Conservation (phyloP, 2,329 filamentous ascomycete species). For the Alternaria arbusti region DNA sequence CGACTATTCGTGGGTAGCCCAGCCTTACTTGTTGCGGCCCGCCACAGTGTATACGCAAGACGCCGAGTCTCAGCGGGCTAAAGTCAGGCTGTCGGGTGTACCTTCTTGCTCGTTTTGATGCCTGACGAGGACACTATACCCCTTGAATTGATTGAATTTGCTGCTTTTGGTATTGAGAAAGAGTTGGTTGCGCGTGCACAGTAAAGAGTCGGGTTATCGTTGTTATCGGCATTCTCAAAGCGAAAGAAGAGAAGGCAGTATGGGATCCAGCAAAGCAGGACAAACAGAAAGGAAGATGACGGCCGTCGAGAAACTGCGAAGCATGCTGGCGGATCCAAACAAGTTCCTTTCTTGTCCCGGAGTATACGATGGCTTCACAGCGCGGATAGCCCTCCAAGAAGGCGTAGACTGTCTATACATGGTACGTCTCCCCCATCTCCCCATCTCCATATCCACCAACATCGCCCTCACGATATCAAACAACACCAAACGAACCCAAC, state of each 20-base stretch:
- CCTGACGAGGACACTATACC: background rate
- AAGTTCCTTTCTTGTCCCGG: slow-evolving; percentile 65
- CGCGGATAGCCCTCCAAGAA: slow-evolving; percentile 66
- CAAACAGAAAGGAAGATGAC: slow-evolving; percentile 22
- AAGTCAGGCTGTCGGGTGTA: background rate
- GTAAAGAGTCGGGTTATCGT: background rate
- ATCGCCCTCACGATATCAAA: background rate
- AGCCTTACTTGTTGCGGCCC: slow-evolving; percentile 1
- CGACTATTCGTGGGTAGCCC: background rate
- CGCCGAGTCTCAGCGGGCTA: slow-evolving; percentile 9
- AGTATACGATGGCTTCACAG: slow-evolving; percentile 72
- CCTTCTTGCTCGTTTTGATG: background rate
- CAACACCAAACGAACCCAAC: background rate
- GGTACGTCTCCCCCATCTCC: slow-evolving; percentile 52
- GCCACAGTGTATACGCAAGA: slow-evolving; percentile 5
- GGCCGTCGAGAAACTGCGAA: slow-evolving; percentile 40
- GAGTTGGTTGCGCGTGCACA: background rate
- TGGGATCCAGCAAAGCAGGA: slow-evolving; percentile 9
- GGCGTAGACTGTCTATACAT: slow-evolving; percentile 72
- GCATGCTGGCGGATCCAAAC: slow-evolving; percentile 38
- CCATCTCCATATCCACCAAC: background rate
- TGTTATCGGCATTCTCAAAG: background rate
- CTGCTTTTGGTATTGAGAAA: background rate
- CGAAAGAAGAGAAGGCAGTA: slow-evolving; percentile 4
- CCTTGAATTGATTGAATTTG: background rate